Percentiles rank a stretch among this genome's conserved stretches.
Evolutionary conservation across 2,329 filamentous ascomycete genomes (phyloP).

Genomic region (Exophiala dermatitidis): DNA sequence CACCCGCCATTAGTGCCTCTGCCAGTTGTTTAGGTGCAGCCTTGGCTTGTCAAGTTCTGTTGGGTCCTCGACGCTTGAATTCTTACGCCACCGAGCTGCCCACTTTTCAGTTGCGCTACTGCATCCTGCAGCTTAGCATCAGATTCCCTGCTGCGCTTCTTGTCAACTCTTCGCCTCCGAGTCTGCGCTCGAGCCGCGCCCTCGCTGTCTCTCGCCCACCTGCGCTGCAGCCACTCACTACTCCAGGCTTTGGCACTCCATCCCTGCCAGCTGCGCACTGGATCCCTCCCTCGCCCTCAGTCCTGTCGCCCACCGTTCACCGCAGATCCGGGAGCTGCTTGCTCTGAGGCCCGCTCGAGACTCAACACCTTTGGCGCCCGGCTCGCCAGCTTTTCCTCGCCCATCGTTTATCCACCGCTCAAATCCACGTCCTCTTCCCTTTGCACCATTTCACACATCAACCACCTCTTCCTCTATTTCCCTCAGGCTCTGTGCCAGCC

Average conservation of each 20-base stretch:
- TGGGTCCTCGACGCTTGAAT: slow-evolving; percentile 8
- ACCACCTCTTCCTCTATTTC: slow-evolving; percentile 1
- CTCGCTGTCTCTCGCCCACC: slow-evolving; percentile 4
- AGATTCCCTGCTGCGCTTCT: slow-evolving; percentile 5
- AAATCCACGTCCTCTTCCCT: slow-evolving; percentile 8
- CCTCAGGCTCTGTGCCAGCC: slow-evolving; percentile 20
- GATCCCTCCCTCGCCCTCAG: background rate
- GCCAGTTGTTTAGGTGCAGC: slow-evolving; percentile 19
- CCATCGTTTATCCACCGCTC: slow-evolving; percentile 10
- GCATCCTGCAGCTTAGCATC: slow-evolving; percentile 14
- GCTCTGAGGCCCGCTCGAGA: slow-evolving; percentile 22
- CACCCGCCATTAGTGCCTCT: slow-evolving; percentile 15
- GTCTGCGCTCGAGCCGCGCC: slow-evolving; percentile 21
- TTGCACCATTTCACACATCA: slow-evolving; percentile 4
- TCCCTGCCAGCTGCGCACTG: slow-evolving; percentile 2
- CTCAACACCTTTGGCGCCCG: slow-evolving; percentile 20
- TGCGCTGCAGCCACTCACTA: background rate
- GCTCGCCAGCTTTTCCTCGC: slow-evolving; percentile 18
- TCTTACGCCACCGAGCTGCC: slow-evolving; percentile 21
- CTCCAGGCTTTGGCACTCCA: background rate
- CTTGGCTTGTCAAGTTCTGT: slow-evolving; percentile 10
- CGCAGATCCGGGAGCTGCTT: slow-evolving; percentile 18
- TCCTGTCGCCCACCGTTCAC: slow-evolving; percentile 14
- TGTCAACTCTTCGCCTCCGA: slow-evolving; percentile 3
- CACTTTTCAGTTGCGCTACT: slow-evolving; percentile 16